Conservation (phyloP, 768 basidiomycete genomes). For the Amanita fuliginea region DNA sequence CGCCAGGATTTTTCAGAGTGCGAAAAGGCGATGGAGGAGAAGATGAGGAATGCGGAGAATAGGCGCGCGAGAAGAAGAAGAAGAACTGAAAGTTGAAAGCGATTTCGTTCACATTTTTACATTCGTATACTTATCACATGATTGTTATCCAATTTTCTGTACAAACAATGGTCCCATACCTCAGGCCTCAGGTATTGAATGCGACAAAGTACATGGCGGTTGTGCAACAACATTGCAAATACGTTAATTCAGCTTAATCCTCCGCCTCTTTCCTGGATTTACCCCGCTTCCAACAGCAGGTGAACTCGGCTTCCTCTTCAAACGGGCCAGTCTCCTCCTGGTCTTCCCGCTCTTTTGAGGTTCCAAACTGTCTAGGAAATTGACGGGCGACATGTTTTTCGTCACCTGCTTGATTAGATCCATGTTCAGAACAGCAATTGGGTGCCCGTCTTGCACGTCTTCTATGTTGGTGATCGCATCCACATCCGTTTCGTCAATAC, state of each 20-base stretch:
- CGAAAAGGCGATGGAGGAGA: background rate
- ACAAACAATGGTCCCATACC: too few relatives aligned
- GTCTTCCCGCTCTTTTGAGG: background rate
- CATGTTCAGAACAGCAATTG: slow-evolving; percentile 32
- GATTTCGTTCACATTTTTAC: background rate
- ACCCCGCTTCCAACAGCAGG: background rate
- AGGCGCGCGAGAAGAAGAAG: too few relatives aligned
- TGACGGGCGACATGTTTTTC: slow-evolving; percentile 21
- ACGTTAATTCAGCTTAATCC: background rate
- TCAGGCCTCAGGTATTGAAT: too few relatives aligned
- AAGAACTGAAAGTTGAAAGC: too few relatives aligned
- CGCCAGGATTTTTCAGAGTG: background rate
- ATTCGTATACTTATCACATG: too few relatives aligned
- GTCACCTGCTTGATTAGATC: slow-evolving; percentile 27
- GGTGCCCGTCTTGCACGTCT: slow-evolving; percentile 28
- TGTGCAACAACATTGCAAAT: background rate
- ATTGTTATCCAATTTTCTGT: too few relatives aligned
- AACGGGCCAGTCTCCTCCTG: background rate
- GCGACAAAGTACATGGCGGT: too few relatives aligned
- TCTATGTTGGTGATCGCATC: slow-evolving; percentile 13
- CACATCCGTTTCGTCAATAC: slow-evolving; percentile 5
- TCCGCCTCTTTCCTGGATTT: background rate
- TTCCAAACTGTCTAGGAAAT: slow-evolving; percentile 23
- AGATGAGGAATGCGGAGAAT: background rate
- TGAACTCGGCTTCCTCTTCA: slow-evolving; percentile 9